Conservation (phyloP, 495 filamentous ascomycete species). For the Penicillium angulare region DNA sequence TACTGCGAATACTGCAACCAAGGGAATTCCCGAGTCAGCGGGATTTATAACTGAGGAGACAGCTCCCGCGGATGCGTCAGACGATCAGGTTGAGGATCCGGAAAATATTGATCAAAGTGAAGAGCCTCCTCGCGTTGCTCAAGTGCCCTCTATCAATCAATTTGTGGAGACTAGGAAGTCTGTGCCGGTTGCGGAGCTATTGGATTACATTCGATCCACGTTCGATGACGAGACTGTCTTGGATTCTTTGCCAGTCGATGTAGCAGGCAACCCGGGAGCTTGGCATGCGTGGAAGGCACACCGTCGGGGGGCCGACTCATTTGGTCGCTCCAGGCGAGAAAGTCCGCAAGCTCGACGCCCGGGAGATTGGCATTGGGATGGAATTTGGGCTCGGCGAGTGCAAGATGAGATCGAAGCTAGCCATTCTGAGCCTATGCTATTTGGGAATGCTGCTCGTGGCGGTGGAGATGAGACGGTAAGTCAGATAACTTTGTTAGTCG, state of each 20-base stretch:
- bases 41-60: not conserved
- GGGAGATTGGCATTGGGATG: constrained; percentile 94
- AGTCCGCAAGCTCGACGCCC: constrained; percentile 54
- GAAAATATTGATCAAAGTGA: constrained; percentile 6
- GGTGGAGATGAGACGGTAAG: constrained; percentile 67
- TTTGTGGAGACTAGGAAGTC: constrained; percentile 20
- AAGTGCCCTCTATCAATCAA: constrained; percentile 15
- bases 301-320: constrained; percentile 32
- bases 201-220: constrained; percentile 76
- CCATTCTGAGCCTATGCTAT: constrained; percentile 72
- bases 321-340: constrained; percentile 26
- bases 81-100: not conserved
- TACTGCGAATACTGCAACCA: not conserved
- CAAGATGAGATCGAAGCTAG: constrained; percentile 73
- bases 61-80: not conserved
- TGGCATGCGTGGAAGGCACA: constrained; percentile 88
- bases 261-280: constrained; percentile 81
- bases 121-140: constrained; percentile 8
- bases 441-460: constrained; percentile 56
- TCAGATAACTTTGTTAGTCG: constrained; percentile 10
- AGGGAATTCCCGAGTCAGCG: not conserved
- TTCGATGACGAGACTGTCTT: constrained; percentile 77
- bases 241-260: constrained; percentile 74
- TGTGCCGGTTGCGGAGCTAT: constrained; percentile 45
- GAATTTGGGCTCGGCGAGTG: constrained; percentile 85